Evolutionary conservation across 495 filamentous ascomycete genomes (phyloP), one percentile per base, ranked within the genome.

Genomic region (Penicillium antarcticum): DNA sequence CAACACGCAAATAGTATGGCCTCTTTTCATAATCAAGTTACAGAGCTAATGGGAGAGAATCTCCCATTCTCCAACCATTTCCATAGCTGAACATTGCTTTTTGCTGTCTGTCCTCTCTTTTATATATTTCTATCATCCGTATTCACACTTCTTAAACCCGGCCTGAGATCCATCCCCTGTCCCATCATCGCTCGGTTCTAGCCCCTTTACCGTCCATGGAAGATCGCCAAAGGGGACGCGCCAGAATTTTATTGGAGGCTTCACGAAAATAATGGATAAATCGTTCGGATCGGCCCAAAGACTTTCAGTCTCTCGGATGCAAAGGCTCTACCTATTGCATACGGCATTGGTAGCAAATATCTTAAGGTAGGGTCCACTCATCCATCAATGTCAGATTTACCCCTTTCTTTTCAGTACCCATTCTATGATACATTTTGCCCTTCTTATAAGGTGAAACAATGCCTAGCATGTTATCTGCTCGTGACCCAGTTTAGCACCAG

Each of bases 301-400:
- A 40, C 40, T 16, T 34, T 55, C 7, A 34, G 39, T 17, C 39
- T 55, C 17, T 44, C 45, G 1, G 80, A 87, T 59, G 84, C 86
- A 0, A 73, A 74, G 45, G 80, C 84, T 8, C 65, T 90, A 24
- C 85, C 84, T 58, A 72, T 72, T 11, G 89, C 91, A 21, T 91
- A 90, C 58, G 83, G 86, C 2, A 72, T 87, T 34, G 86, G 87
- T 54, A 88, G 87, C 67, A 83, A 83, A 32, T 88, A 88, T 60
- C 66, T 70, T 39, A 91, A 90, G 72, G 82, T 86, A 56, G n/a
- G n/a, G n/a, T n/a, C n/a, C n/a, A n/a, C n/a, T n/a, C n/a, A n/a
- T n/a, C n/a, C n/a, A n/a, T n/a, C n/a, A n/a, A n/a, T n/a, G n/a
- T n/a, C n/a, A n/a, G n/a, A n/a, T n/a, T n/a, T n/a, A n/a, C n/a